These are phyloP conservation scores for Podaxis sp. DNA, from an alignment of 768 basidiomycete species.

Conservation along the genomic window DNA sequence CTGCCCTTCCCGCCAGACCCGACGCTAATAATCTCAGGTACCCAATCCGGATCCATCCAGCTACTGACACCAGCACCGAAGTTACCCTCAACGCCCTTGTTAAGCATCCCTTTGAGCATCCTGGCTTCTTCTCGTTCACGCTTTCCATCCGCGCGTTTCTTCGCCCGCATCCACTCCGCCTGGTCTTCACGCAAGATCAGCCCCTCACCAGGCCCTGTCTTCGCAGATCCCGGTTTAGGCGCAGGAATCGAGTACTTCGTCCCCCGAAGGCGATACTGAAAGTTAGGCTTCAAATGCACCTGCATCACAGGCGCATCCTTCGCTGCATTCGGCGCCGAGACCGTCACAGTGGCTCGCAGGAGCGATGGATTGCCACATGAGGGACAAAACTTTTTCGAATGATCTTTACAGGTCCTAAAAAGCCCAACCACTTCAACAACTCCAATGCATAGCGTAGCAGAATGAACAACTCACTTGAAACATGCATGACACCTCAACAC, in stretches of 20 bases:
- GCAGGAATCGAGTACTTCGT: constrained; percentile 91
- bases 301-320: constrained; percentile 69
- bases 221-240: constrained; percentile 86
- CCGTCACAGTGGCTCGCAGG: constrained; percentile 86
- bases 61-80: constrained; percentile 58
- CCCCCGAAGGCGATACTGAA: constrained; percentile 89
- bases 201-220: constrained; percentile 77
- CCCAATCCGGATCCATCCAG: constrained; percentile 97
- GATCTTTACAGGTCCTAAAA: constrained; percentile 89
- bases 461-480: constrained; percentile 77
- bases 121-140: constrained; percentile 75
- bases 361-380: constrained; percentile 94
- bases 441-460: too few relatives aligned
- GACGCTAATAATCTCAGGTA: constrained; percentile 73
- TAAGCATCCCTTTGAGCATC: constrained; percentile 62
- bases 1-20: constrained; percentile 73
- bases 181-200: constrained; percentile 94
- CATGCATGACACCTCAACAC: constrained; percentile 97
- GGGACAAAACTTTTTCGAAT: constrained; percentile 94
- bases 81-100: constrained; percentile 43
- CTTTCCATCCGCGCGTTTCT: constrained; percentile 72
- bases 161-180: constrained; percentile 78
- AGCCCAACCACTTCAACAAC: not conserved
- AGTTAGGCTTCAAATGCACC: constrained; percentile 93
- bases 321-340: constrained; percentile 62